Conservation (phyloP, 176 grass and related monocot species). For the Zea mays region DNA sequence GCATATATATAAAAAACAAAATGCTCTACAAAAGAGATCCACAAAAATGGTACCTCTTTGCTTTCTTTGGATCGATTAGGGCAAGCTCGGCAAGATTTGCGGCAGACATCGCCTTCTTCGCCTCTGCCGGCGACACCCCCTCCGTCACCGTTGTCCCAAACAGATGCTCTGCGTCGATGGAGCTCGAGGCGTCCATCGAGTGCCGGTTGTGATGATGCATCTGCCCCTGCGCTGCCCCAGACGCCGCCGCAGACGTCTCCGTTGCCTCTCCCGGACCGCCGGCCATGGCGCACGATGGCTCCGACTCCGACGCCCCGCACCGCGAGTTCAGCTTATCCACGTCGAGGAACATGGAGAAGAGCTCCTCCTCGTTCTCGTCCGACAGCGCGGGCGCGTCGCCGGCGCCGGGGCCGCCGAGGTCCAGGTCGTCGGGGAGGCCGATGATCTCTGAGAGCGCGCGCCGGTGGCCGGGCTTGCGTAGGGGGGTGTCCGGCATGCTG, state of each 20-base stretch:
- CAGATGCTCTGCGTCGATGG: slow-evolving; percentile 50
- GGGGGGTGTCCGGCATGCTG: slow-evolving; percentile 48
- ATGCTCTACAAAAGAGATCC: neutral
- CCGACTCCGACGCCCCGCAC: slow-evolving; percentile 47
- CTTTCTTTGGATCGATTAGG: slow-evolving; percentile 71
- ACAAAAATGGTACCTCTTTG: slow-evolving; percentile 61
- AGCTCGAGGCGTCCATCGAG: slow-evolving; percentile 62
- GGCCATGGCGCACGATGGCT: slow-evolving; percentile 34
- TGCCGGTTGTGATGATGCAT: slow-evolving; percentile 68
- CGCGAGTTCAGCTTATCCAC: slow-evolving; percentile 59
- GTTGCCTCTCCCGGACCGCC: neutral
- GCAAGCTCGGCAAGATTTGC: slow-evolving; percentile 79
- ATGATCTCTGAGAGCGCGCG: slow-evolving; percentile 78
- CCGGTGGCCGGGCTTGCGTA: slow-evolving; percentile 48
- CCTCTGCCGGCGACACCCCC: slow-evolving; percentile 42
- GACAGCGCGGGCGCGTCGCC: slow-evolving; percentile 50
- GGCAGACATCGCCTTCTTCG: slow-evolving; percentile 66
- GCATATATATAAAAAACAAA: no score
- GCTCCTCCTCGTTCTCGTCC: slow-evolving; percentile 69
- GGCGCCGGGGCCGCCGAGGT: slow-evolving; percentile 42
- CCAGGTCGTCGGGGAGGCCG: slow-evolving; percentile 59
- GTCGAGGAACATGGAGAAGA: slow-evolving; percentile 66
- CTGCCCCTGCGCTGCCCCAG: slow-evolving; percentile 4
- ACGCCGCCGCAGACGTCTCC: neutral
- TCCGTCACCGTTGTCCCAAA: slow-evolving; percentile 45